Percentiles rank a stretch among this genome's conserved stretches.
Evolutionary conservation across 2,329 filamentous ascomycete genomes (phyloP).

Genomic region (Fusarium decemcellulare): DNA sequence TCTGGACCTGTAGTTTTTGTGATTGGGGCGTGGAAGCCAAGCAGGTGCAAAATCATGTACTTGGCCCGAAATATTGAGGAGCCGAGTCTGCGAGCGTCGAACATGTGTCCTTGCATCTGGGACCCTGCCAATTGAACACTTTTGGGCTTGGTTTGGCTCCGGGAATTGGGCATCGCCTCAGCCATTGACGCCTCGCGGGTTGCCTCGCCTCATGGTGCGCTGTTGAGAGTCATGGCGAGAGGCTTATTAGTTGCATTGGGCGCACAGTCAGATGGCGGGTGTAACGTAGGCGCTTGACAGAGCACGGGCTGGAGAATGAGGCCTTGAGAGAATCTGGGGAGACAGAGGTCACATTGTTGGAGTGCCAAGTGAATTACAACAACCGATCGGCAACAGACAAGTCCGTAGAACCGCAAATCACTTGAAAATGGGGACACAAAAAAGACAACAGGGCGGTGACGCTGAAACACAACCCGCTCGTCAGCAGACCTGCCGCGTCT

Average conservation of each 20-base stretch:
- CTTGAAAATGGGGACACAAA: neutral
- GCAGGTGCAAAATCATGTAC: constrained; percentile 13
- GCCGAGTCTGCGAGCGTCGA: constrained; percentile 23
- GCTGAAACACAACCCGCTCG: constrained; percentile 17
- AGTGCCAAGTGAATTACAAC: constrained; percentile 11
- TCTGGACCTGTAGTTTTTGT: too few relatives aligned
- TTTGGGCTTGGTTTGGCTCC: constrained; percentile 14
- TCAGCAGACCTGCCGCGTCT: constrained; percentile 10
- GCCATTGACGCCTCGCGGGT: constrained; percentile 30
- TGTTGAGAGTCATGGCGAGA: constrained; percentile 7
- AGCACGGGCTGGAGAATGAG: neutral
- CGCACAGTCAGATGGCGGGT: neutral
- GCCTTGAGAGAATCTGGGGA: constrained; percentile 9
- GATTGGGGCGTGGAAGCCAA: neutral
- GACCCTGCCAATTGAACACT: constrained; percentile 33
- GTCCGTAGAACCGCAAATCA: neutral
- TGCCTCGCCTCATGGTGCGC: constrained; percentile 32
- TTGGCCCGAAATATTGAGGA: constrained; percentile 27
- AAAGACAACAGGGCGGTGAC: neutral
- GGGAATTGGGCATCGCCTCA: constrained; percentile 22
- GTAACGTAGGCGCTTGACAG: constrained; percentile 1
- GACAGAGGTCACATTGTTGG: constrained; percentile 13
- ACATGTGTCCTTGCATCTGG: constrained; percentile 39
- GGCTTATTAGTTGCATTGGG: neutral
- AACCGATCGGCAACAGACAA: constrained; percentile 1